phyloP scores from a whole-genome alignment of 208 protist species.

The Crithidia expoeki region DNA sequence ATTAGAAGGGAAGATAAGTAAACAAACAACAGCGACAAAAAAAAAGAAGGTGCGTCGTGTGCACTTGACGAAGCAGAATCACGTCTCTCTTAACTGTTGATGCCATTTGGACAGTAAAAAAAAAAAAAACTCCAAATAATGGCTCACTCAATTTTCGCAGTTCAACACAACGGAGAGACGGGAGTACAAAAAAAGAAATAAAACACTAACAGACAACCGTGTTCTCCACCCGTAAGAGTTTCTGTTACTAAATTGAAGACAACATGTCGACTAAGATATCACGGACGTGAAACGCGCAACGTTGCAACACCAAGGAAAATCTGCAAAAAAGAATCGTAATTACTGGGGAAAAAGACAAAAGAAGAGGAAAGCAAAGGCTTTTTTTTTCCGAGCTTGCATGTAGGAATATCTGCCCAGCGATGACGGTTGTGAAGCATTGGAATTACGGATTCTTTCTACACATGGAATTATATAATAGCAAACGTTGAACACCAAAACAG shows the following conservation, averaged over 20 bases:
- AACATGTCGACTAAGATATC: background rate
- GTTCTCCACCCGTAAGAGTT: too few species aligned
- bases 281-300: background rate
- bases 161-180: background rate
- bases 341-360: background rate
- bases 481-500: too few species aligned
- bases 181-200: background rate
- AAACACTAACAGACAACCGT: background rate
- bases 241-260: background rate
- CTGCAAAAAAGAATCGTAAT: too few species aligned
- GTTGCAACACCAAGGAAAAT: background rate
- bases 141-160: too few species aligned
- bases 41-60: constrained; percentile 20
- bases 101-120: background rate
- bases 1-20: background rate
- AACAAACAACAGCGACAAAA: constrained; percentile 8
- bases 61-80: constrained; percentile 17
- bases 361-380: background rate
- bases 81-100: background rate
- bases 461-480: too few species aligned
- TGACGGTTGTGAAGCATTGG: too few species aligned
- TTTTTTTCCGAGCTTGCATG: too few species aligned
- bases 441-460: too few species aligned
- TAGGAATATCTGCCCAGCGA: too few species aligned
- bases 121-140: too few species aligned